Percentiles rank a stretch among this genome's conserved stretches.
Evolutionary conservation across 257 asterid species (phyloP).

Genomic region (Solanum boliviense): DNA sequence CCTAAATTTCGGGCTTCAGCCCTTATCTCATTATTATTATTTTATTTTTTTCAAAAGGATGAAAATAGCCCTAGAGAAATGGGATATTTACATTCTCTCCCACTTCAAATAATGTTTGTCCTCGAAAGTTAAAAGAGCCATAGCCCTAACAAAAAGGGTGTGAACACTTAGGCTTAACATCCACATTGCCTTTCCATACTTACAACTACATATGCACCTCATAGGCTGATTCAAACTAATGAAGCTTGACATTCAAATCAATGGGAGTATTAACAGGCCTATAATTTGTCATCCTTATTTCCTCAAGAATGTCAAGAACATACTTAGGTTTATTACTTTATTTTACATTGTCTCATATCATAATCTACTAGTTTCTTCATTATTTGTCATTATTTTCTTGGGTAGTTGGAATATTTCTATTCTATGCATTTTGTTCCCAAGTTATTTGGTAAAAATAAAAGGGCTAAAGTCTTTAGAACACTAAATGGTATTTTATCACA

Average conservation of each 20-base stretch:
- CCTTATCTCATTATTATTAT: background rate
- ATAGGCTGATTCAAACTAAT: background rate
- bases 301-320: background rate
- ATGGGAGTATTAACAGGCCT: background rate
- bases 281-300: background rate
- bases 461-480: too few species aligned
- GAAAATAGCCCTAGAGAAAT: background rate
- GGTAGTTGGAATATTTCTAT: background rate
- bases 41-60: background rate
- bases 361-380: background rate
- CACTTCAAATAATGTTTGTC: background rate
- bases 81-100: background rate
- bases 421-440: background rate
- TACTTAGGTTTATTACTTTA: background rate
- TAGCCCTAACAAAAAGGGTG: background rate
- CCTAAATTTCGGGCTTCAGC: background rate
- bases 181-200: background rate
- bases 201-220: background rate
- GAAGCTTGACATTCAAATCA: background rate
- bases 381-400: background rate
- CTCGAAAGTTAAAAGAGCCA: background rate
- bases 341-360: background rate
- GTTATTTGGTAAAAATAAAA: too few species aligned
- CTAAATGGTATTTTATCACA: too few species aligned
- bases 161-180: background rate